Evolutionary conservation across 225 moss, liverwort and hornwort species (phyloP), one percentile per base, ranked within the genome.

Genomic region (Polytrichum commune): DNA sequence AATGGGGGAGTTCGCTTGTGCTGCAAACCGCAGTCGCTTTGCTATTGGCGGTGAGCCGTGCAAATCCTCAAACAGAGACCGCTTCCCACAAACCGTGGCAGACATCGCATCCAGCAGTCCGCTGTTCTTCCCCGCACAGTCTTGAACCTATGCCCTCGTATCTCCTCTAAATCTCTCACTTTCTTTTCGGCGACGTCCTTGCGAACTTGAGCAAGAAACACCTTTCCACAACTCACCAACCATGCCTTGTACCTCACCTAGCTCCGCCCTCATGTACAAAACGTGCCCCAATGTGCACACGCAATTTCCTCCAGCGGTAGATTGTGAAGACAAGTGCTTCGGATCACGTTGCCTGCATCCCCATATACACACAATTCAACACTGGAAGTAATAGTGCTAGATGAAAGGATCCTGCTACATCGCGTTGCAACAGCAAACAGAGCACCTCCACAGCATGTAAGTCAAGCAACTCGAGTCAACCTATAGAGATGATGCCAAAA

Each of bases 21-120:
- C 80, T 46, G 46, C 46, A 27, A 88, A 92, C 73, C 92, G 90
- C 81, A 97, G 78, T 73, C 96, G 89, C 88, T 97, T 97, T 20
- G 94, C 80, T 76, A 88, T 81, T n/a, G 94, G 94, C 71, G 96
- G 94, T 30, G 94, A 97, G 71, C 90, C 84, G 80, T 94, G 90
- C 83, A 93, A 81, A 90, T 97, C 96, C 74, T 97, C 96, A 71
- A 97, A 97, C 70, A 94, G 88, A 84, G 92, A 92, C 92, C 96
- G 92, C 96, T 97, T 97, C 73, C 96, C 94, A 82, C 93, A 97
- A 86, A 97, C 94, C 79, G 86, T 89, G 88, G 96, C 94, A 97
- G 92, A 97, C 94, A 97, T 97, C 88, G 96, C 96, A 94, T 85
- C 93, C 83, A 81, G 74, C 72, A 81, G 83, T 80, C 86, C 84